Evolutionary conservation across 108 stramenopile genomes (phyloP), one percentile per base, ranked within the genome.

Genomic region (Fragilaria crotonensis): DNA sequence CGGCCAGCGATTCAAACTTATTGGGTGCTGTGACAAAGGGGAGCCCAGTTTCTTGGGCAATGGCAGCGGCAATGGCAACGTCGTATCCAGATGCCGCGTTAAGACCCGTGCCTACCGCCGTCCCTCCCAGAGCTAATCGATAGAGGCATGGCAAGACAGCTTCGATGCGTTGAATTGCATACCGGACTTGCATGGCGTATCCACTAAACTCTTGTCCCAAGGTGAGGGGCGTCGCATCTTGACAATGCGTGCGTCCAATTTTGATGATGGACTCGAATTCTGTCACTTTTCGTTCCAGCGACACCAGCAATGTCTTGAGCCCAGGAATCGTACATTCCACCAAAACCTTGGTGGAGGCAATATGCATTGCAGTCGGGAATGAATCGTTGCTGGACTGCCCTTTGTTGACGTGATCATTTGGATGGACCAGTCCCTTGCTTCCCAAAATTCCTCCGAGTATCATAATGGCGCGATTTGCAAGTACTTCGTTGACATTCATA

Each of bases 401-500:
- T 85, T 87, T 93, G 81, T 99, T 99, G 60, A 93, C 86, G 52
- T 99, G 90, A 71, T 99, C 96, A 77, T 99, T 99, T 30, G 98
- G 96, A 74, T 97, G 96, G 21, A 98, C 94, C 11, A 93, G 97
- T 3, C 52, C 53, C 62, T 97, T 96, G 52, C 62, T 71, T 36
- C 97, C 96, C 25, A 96, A 83, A 45, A 66, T 78, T 19, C 95
- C 95, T 26, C 93, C 94, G 22, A 97, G 67, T 33, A 96, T 75
- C 82, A 95, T 87, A 71, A 94, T 98, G 18, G 97, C 96, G 25
- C 96, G 79, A 72, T 99, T 99, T 18, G 96, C 80, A 31, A 99
- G 67, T 0, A 99, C 98, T 70, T 99, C 97, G 72, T 99, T 99
- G 26, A 91, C 91, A 71, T 99, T 99, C 98, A 99, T 99, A 70